Evolutionary conservation across 768 basidiomycete genomes (phyloP).

Genomic region (Suillus subaureus): DNA sequence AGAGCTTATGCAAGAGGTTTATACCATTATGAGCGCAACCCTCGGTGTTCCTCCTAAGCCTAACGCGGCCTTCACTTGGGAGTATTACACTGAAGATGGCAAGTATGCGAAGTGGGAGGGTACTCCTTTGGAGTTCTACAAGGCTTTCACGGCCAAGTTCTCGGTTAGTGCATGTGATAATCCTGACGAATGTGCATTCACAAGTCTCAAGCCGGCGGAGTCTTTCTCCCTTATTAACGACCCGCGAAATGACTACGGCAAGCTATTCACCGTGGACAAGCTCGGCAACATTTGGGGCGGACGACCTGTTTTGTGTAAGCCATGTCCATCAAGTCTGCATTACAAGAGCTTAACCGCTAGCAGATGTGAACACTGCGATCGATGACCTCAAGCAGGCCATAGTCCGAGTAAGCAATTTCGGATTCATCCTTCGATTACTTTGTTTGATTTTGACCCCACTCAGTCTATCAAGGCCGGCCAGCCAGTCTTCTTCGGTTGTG

Average conservation of each 20-base stretch:
- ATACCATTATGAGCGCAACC: slow-evolving; percentile 80
- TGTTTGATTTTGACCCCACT: not conserved
- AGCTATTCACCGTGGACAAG: slow-evolving; percentile 89
- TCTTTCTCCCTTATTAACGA: slow-evolving; percentile 95
- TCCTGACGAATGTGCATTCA: slow-evolving; percentile 9
- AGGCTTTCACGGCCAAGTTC: slow-evolving; percentile 59
- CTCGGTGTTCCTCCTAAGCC: slow-evolving; percentile 85
- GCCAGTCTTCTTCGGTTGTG: slow-evolving; percentile 96
- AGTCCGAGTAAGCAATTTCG: slow-evolving; percentile 52
- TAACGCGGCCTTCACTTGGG: slow-evolving; percentile 76
- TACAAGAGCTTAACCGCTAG: not conserved
- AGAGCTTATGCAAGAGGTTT: slow-evolving; percentile 80
- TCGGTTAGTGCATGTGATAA: slow-evolving; percentile 41
- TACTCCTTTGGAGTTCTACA: slow-evolving; percentile 81
- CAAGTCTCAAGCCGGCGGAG: slow-evolving; percentile 53
- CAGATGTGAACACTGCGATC: slow-evolving; percentile 89
- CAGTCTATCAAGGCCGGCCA: slow-evolving; percentile 82
- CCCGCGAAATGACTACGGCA: slow-evolving; percentile 81
- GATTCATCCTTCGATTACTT: not conserved
- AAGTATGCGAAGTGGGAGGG: slow-evolving; percentile 77
- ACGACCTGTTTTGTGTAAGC: slow-evolving; percentile 79
- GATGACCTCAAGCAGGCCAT: slow-evolving; percentile 81
- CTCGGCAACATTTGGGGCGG: slow-evolving; percentile 93
- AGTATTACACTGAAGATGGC: slow-evolving; percentile 82
- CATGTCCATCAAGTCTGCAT: not conserved